phyloP scores from a whole-genome alignment of 768 basidiomycete species.

The Heimioporus sp. region DNA sequence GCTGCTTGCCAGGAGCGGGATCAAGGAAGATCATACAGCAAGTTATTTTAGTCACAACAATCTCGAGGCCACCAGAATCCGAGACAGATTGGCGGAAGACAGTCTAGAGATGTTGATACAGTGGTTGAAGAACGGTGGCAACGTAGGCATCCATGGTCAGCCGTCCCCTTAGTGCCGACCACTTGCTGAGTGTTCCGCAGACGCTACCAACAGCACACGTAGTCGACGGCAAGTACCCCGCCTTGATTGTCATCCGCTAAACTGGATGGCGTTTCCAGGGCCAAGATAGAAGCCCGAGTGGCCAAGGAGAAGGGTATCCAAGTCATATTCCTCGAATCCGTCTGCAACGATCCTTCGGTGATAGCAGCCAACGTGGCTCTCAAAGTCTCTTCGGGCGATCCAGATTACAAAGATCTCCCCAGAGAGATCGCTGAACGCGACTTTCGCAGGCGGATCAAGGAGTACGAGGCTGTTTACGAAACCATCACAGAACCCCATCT shows the following conservation, averaged over 20 bases:
- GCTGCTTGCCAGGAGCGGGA: constrained; percentile 55
- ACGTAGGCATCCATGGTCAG: constrained; percentile 95
- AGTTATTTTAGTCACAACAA: constrained; percentile 90
- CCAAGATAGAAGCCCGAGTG: constrained; percentile 81
- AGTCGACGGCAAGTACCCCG: constrained; percentile 56
- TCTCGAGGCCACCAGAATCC: constrained; percentile 64
- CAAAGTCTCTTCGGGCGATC: constrained; percentile 95
- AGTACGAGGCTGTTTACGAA: constrained; percentile 95
- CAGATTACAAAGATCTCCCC: constrained; percentile 91
- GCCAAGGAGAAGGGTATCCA: constrained; percentile 82
- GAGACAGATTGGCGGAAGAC: constrained; percentile 86
- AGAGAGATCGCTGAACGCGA: constrained; percentile 84
- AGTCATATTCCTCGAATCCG: constrained; percentile 91
- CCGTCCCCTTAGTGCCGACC: neutral
- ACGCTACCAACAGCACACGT: constrained; percentile 93
- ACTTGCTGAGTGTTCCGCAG: constrained; percentile 39
- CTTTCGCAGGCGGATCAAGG: constrained; percentile 86
- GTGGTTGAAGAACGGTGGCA: constrained; percentile 94
- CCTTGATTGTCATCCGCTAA: neutral
- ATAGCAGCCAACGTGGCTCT: constrained; percentile 96
- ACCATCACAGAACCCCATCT: constrained; percentile 90
- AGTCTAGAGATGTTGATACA: constrained; percentile 92
- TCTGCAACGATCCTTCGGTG: constrained; percentile 90
- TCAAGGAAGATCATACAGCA: constrained; percentile 89
- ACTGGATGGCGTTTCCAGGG: constrained; percentile 41